A percentile compares a stretch with the other conserved stretches of the same genome.
Conservation (phyloP, 2,329 filamentous ascomycete species). For the Monilinia laxa region DNA sequence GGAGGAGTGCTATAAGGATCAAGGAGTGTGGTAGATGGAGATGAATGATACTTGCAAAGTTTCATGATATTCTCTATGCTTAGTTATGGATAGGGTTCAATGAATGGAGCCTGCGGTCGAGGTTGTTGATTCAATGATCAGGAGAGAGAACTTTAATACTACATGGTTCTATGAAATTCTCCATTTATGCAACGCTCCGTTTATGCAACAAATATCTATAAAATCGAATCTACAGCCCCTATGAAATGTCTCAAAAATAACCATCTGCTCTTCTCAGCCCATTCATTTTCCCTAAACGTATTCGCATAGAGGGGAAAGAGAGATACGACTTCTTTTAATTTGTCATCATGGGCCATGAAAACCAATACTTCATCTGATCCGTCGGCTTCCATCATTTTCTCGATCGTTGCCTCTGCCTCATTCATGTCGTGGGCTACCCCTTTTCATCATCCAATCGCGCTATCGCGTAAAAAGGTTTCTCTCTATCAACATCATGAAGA, state of each 20-base stretch:
- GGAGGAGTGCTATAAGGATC: no score
- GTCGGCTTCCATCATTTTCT: slow-evolving; percentile 49
- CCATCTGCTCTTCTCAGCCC: slow-evolving; percentile 49
- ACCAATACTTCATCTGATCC: slow-evolving; percentile 47
- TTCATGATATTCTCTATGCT: no score
- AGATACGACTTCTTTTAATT: slow-evolving; percentile 45
- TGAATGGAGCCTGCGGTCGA: no score
- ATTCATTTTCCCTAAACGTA: slow-evolving; percentile 48
- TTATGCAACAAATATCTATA: background rate
- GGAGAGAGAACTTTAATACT: no score
- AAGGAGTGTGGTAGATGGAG: no score
- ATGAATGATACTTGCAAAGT: no score
- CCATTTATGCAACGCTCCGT: accelerated
- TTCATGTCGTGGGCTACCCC: slow-evolving; percentile 35
- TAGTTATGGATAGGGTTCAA: no score
- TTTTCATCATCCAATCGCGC: slow-evolving; percentile 27
- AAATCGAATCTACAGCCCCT: slow-evolving; percentile 40
- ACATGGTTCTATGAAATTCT: background rate
- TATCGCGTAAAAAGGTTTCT: slow-evolving; percentile 41
- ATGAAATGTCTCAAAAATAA: slow-evolving; percentile 52
- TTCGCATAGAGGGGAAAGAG: slow-evolving; percentile 53
- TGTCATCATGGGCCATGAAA: slow-evolving; percentile 50
- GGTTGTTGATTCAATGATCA: no score
- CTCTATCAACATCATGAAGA: slow-evolving; percentile 39
- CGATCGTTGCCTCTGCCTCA: slow-evolving; percentile 44